Base-by-base conservation (phyloP, 1,139 yeast species). In the Geotrichum citri-aurantii region DNA sequence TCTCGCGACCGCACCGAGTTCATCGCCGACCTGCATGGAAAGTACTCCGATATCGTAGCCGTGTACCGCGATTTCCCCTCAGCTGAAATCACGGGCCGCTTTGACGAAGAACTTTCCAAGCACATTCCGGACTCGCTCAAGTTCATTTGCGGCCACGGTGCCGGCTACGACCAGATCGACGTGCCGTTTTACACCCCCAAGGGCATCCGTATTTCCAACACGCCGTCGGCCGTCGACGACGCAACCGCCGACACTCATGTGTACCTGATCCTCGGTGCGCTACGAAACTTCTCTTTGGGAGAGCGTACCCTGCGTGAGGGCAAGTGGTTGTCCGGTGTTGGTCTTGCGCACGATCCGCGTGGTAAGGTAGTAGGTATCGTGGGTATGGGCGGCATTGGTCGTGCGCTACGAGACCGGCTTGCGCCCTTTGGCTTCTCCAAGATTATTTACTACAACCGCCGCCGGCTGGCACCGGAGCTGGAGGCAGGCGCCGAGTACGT, bases 321-420 rank as follows among this genome's bases (percentile, higher is more conserved):
- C 48, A 63, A 72, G 48, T 77, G 75, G 74, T 63, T 65, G 48
- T 58, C 61, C 23, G 69, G 66, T 12, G 65, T 70, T 3, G 71
- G 70, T 1, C 69, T 75, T 42, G 77, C 74, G 52, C 68, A 71
- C 52, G 87, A 83, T 64, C 91, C 91, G 6, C 81, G 79, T 65
- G 82, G 83, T 19, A 83, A 82, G 68, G 80, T 79, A 8, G 78
- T 87, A 29, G 95, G 95, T 10, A 84, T 88, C 61, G 75, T 85
- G 57, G 95, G 95, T 7, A 81, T 87, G 85, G 95, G 95, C 14
- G 92, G 93, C 29, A 86, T 88, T 71, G 95, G 95, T 56, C 78
- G 88, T 52, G 84, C 88, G 12, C 81, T 86, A 55, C 79, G 89
- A 59, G 88, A 84, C 68, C 78, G 89, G 64, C 78, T 84, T 61